Evolutionary conservation across 1,284 basidiomycete genomes (phyloP), one percentile per base, ranked within the genome.

Genomic region (Cutaneotrichosporon sp.): DNA sequence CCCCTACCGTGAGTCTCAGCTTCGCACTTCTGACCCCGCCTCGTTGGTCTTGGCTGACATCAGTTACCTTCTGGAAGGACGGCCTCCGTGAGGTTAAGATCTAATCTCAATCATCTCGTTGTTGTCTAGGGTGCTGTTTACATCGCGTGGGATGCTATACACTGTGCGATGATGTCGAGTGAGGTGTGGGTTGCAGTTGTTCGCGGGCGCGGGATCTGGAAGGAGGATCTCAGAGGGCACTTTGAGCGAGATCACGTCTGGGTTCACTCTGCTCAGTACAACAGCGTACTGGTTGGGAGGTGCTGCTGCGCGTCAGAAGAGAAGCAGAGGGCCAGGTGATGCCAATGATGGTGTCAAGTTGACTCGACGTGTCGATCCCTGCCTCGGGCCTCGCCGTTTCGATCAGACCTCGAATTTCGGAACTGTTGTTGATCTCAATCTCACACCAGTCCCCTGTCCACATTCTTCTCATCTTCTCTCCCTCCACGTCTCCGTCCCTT

Each of bases 1-100:
- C 57, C 95, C 76, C 82, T 53, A 33, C 25, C 16, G 45, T 34
- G 16, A 25, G 34, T 33, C 2, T 31, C 27, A 50, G 47, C 8
- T 56, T 16, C 18, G 38, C 38, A 18, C 18, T 2, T 11, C 4
- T 29, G 5, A 9, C 34, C 16, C 18, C 38, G 18, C 38, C 16
- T 14, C 16, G 18, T n/a, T 16, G 3, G 18, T n/a, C 38, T n/a
- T 42, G 7, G 5, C 33, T 18, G 27, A 38, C 29, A 42, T 42
- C 18, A 56, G 54, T 87, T 95, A 92, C 87, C 43, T 90, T 95
- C 84, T 95, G 92, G 92, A 93, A 90, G 82, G 87, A 95, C 79
- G 93, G 93, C 55, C 79, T 92, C 69, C 91, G 92, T 81, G 83
- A 87, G 75, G 67, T 76, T 29, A 76, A 71, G 71, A 68, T 71